A percentile compares a stretch with the other conserved stretches of the same genome.
phyloP scores from a whole-genome alignment of 192 early-diverging fungal species.

The Podila verticillata region DNA sequence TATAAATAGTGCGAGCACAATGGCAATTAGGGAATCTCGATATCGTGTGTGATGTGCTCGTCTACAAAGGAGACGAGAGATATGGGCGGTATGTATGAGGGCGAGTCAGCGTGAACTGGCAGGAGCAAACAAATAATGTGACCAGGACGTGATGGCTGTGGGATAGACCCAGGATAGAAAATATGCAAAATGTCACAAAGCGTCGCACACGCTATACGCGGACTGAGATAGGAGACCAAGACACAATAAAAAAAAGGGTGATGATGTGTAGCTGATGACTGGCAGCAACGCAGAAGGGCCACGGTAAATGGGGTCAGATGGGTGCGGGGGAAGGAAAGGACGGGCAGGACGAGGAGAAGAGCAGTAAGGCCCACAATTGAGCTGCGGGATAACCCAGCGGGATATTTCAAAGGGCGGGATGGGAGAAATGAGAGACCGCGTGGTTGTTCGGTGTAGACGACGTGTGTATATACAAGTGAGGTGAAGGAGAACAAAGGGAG shows the following conservation, averaged over 20 bases:
- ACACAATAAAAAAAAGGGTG: neutral
- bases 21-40: neutral
- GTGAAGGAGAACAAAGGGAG: neutral
- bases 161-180: slow-evolving; percentile 1
- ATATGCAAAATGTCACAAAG: slow-evolving; percentile 1
- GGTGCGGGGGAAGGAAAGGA: neutral
- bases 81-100: neutral
- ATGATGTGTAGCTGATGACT: neutral
- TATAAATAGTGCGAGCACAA: neutral
- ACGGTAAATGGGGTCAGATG: slow-evolving; percentile 4
- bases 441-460: neutral
- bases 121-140: neutral
- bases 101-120: neutral
- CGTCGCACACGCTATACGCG: neutral
- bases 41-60: no score
- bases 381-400: neutral
- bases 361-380: slow-evolving; percentile 1
- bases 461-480: neutral
- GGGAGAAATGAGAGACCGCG: neutral
- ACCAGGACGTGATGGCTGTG: slow-evolving; percentile 3
- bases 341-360: neutral
- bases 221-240: neutral
- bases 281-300: neutral
- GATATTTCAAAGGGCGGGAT: neutral
- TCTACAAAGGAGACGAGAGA: neutral